These are phyloP conservation scores for Echinosophora koreensis DNA, from an alignment of 306 rosid genomes.

Conservation along the genomic window DNA sequence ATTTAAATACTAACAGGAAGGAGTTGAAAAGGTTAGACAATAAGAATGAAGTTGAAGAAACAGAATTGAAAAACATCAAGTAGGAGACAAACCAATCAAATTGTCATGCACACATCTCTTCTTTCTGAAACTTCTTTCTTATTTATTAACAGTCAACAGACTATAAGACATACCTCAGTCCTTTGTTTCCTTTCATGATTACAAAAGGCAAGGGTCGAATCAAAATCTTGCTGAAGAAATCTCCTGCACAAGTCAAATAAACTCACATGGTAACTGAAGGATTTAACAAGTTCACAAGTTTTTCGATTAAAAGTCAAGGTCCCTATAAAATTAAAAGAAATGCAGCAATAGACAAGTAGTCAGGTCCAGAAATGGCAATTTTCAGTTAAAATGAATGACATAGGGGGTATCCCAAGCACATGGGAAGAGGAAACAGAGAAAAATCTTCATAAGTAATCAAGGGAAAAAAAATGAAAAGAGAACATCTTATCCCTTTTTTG, in stretches of 20 bases:
- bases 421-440: constrained; percentile 5
- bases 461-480: constrained; percentile 9
- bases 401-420: neutral
- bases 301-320: constrained; percentile 17
- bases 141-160: constrained; percentile 1
- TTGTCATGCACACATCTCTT: neutral
- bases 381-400: neutral
- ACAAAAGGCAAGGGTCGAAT: constrained; percentile 85
- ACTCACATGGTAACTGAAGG: neutral
- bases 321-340: constrained; percentile 3
- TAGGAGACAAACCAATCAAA: neutral
- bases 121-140: neutral
- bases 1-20: constrained; percentile 8
- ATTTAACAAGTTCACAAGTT: constrained; percentile 9
- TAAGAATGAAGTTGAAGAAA: neutral
- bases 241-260: constrained; percentile 68
- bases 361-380: constrained; percentile 29
- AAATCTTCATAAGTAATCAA: constrained; percentile 18
- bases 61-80: neutral
- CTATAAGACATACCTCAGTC: constrained; percentile 70
- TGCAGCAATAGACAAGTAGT: constrained; percentile 6
- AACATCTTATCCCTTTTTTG: neutral
- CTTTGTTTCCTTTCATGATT: constrained; percentile 95
- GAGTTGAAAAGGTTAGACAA: neutral
- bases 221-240: constrained; percentile 97